Percentiles rank a stretch among this genome's conserved stretches.
These are phyloP conservation scores for Limnomonas spitsbergensis DNA, from an alignment of 139 green algal species.

Conservation along the genomic window DNA sequence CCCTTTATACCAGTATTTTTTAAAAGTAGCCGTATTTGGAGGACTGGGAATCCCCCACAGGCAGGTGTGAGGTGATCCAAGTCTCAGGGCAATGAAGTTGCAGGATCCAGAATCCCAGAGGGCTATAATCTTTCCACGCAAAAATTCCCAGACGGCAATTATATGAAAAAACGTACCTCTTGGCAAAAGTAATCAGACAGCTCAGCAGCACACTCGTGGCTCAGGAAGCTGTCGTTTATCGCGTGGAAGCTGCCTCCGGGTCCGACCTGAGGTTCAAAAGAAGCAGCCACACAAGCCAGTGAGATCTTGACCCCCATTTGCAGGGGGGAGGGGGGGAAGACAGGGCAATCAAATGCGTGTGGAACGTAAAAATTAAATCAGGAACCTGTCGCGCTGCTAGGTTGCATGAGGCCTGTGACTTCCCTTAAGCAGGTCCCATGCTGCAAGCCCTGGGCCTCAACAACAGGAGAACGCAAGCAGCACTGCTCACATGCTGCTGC, in stretches of 20 bases:
- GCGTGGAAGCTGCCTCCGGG: not conserved
- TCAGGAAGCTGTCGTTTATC: not conserved
- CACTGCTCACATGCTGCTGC: too few species aligned
- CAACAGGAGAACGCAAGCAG: too few species aligned
- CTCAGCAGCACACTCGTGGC: conserved; percentile 5
- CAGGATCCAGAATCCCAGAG: too few species aligned
- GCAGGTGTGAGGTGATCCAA: not conserved
- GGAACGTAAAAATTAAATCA: not conserved
- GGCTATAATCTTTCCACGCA: too few species aligned
- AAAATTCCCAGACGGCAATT: not conserved
- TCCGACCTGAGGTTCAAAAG: not conserved
- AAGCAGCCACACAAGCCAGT: not conserved
- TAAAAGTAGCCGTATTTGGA: not conserved
- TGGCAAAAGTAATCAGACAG: not conserved
- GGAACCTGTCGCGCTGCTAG: not conserved
- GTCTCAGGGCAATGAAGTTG: too few species aligned
- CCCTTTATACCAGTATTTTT: not conserved
- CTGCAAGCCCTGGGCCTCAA: too few species aligned
- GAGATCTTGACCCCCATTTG: not conserved
- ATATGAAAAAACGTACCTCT: conserved; percentile 1
- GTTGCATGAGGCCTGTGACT: too few species aligned
- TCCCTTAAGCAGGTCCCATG: too few species aligned
- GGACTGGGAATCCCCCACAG: not conserved
- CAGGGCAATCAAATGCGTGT: not conserved
- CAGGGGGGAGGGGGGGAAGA: not conserved